Conservation (phyloP, 1,139 yeast species). For the Blastobotrys illinoisensis region DNA sequence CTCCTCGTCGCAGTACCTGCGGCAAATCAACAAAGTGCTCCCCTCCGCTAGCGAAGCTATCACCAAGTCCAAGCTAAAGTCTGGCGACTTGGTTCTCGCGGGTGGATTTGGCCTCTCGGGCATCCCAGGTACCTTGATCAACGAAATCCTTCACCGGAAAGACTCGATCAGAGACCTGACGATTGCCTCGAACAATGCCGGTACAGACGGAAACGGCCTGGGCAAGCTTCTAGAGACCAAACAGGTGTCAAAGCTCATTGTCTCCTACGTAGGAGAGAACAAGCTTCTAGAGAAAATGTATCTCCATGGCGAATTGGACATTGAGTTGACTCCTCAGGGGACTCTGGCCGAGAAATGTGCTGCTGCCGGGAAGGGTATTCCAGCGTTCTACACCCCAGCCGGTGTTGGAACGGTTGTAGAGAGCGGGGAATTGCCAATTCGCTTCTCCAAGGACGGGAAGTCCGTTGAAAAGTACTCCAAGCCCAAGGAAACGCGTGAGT, state of each 20-base stretch:
- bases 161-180: constrained; percentile 35
- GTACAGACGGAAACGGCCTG: constrained; percentile 44
- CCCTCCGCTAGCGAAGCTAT: constrained; percentile 5
- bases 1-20: constrained; percentile 1
- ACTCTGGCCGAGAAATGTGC: constrained; percentile 45
- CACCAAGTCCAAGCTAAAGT: constrained; percentile 6
- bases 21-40: constrained; percentile 9
- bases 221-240: constrained; percentile 40
- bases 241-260: constrained; percentile 42
- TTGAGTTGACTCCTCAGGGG: constrained; percentile 49
- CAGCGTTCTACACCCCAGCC: constrained; percentile 47
- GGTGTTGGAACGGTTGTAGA: constrained; percentile 48
- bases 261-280: constrained; percentile 45
- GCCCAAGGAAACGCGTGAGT: constrained; percentile 37
- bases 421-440: constrained; percentile 43
- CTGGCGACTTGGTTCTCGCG: constrained; percentile 32
- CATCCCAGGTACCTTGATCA: constrained; percentile 42
- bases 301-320: constrained; percentile 40
- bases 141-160: constrained; percentile 33
- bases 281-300: constrained; percentile 40
- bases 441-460: constrained; percentile 35
- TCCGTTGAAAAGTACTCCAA: constrained; percentile 33
- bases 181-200: constrained; percentile 49
- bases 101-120: constrained; percentile 52
- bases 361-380: constrained; percentile 47